Evolutionary conservation across 179 eudicot species (phyloP).

Genomic region (Amaranthus tricolor): DNA sequence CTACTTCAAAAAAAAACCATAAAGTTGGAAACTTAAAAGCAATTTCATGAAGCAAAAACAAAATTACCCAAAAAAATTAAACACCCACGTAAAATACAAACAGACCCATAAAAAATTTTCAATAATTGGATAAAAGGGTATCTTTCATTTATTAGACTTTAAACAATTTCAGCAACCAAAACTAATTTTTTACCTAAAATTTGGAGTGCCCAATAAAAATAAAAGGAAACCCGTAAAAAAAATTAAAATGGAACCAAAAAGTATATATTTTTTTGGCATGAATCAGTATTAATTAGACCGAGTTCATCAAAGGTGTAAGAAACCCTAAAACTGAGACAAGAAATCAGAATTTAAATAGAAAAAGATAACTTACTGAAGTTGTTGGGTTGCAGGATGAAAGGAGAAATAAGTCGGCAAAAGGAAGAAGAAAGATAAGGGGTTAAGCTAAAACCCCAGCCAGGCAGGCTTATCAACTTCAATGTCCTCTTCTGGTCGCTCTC

Average conservation of each 20-base stretch:
- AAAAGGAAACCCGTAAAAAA: constrained; percentile 18
- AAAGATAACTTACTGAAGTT: constrained; percentile 15
- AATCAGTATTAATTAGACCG: background rate
- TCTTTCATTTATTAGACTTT: too few species aligned
- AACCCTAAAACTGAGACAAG: constrained; percentile 17
- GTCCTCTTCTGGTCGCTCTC: background rate
- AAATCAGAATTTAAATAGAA: background rate
- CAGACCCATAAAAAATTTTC: constrained; percentile 15
- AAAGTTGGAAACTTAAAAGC: constrained; percentile 4
- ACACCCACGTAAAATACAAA: constrained; percentile 22
- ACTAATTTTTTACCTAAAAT: too few species aligned
- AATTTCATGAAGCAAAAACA: background rate
- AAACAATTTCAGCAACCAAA: too few species aligned
- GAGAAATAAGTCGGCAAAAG: background rate
- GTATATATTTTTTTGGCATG: background rate
- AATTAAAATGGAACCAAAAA: constrained; percentile 6
- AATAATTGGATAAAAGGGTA: background rate
- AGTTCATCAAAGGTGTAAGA: background rate
- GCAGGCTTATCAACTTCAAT: constrained; percentile 36
- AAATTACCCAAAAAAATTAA: background rate
- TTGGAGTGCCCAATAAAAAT: constrained; percentile 15
- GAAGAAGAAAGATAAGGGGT: constrained; percentile 12
- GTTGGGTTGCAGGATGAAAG: constrained; percentile 1
- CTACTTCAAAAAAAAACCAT: background rate
- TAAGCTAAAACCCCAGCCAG: constrained; percentile 6